phyloP scores from a whole-genome alignment of 2,329 filamentous ascomycete species.

The Botrytis galanthina region DNA sequence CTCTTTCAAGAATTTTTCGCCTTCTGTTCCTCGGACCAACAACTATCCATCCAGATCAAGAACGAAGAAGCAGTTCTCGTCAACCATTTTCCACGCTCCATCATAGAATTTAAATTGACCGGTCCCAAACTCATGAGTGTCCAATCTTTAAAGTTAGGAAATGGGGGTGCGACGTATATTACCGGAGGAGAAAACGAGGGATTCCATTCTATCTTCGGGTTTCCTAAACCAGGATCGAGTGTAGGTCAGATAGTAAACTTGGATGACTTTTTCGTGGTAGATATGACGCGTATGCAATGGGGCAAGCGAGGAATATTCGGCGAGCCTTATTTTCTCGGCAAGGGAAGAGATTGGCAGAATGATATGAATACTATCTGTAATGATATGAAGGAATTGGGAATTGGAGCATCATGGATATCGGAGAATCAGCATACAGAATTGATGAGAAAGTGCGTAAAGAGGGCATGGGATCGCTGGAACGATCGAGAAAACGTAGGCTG shows the following conservation, averaged over 20 bases:
- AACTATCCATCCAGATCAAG: conserved; percentile 1
- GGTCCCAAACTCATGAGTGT: background rate
- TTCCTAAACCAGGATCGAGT: background rate
- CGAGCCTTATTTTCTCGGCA: conserved; percentile 9
- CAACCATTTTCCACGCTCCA: background rate
- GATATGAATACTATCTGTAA: conserved; percentile 2
- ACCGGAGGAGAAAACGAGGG: background rate
- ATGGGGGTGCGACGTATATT: background rate
- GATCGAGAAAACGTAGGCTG: background rate
- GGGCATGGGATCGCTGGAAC: background rate
- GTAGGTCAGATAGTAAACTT: background rate
- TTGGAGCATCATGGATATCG: background rate
- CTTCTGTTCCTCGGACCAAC: conserved; percentile 14
- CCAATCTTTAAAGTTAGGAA: background rate
- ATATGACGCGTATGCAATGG: conserved; percentile 14
- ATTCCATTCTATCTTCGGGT: background rate
- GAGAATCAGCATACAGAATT: background rate
- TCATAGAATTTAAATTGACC: background rate
- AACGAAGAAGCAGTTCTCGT: background rate
- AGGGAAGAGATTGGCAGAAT: background rate
- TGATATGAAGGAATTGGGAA: background rate
- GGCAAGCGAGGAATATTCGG: conserved; percentile 1
- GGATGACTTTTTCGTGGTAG: background rate
- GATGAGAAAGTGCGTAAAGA: background rate
- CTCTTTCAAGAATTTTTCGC: conserved; percentile 18